Base-by-base conservation (phyloP, 1,284 basidiomycete genomes). In the Fomitopsis schrenkii region DNA sequence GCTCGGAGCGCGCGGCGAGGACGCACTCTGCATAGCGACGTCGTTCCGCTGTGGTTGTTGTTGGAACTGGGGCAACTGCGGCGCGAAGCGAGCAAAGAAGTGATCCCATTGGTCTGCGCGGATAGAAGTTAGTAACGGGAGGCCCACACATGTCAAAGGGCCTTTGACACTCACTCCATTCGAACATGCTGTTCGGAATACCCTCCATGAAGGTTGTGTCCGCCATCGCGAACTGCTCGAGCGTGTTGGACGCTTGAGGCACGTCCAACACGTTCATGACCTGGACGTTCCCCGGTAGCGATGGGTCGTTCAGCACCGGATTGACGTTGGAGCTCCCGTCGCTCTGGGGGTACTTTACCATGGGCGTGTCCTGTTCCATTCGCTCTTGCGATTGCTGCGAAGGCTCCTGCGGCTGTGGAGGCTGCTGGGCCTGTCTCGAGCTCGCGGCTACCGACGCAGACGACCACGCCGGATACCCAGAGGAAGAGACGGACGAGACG, bases 101-200 rank as follows among this genome's bases (percentile, higher is more conserved):
- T 77, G 83, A 55, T 91, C 90, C 90, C 90, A 92, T 78, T 90
- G 88, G 45, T 84, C 89, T 91, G 68, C 48, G 62, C 7, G 17
- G 19, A 7, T 28, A 19, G 45, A 15, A 12, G 22, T 50, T 26
- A 50, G 28, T 33, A 15, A 33, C 7, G 6, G 48, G 4, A 33
- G 6, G 26, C 55, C 8, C 59, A 58, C 56, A 40, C 35, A 61
- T 46, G 22, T 17, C 5, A 46, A 14, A 17, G 12, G 30, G 6
- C 35, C 35, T 36, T 7, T 2, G 35, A 6, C 28, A 81, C 86
- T 70, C 66, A 91, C 90, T 83, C 90, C 91, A 95, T 74, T 95
- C 91, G 75, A 94, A 94, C 83, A 93, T 93, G 28, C 84, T 83
- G n/a, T 86, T 87, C 15, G 93, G 93, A 54, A 95, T 83, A 1